Conservation (phyloP, 305 asterid species). For the Solanum chacoense region DNA sequence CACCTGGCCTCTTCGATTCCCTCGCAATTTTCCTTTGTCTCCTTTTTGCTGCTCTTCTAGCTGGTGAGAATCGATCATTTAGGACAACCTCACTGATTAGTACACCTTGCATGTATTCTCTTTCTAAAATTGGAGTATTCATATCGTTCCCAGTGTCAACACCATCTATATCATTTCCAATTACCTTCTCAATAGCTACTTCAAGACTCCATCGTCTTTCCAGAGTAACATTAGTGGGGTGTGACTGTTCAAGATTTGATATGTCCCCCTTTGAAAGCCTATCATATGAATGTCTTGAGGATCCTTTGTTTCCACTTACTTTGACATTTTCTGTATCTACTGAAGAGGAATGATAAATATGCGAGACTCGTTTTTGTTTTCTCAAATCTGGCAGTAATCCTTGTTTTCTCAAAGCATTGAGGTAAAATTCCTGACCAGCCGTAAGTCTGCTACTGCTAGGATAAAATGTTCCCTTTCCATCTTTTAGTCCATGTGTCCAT, state of each 20-base stretch:
- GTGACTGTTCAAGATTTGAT: conserved; percentile 49
- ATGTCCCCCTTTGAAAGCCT: conserved; percentile 32
- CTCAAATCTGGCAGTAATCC: conserved; percentile 71
- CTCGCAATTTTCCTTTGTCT: conserved; percentile 53
- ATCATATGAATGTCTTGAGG: conserved; percentile 30
- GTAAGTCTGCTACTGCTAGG: conserved; percentile 67
- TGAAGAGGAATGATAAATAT: conserved; percentile 46
- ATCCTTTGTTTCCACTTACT: conserved; percentile 35
- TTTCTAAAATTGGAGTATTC: conserved; percentile 60
- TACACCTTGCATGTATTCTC: conserved; percentile 98
- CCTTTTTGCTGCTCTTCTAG: conserved; percentile 54
- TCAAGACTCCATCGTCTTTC: conserved; percentile 95
- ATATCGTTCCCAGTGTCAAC: conserved; percentile 27
- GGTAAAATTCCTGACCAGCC: conserved; percentile 55
- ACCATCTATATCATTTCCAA: conserved; percentile 49
- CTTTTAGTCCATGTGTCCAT: conserved; percentile 90
- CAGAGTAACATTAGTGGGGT: conserved; percentile 37
- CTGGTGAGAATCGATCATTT: conserved; percentile 56
- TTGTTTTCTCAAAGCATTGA: conserved; percentile 69
- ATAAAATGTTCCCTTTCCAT: conserved; percentile 89
- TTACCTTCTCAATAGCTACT: conserved; percentile 73
- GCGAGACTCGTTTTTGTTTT: conserved; percentile 71
- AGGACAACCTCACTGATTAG: conserved; percentile 73
- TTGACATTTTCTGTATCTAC: conserved; percentile 43
- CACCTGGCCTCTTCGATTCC: conserved; percentile 81